These are phyloP conservation scores for Spathaspora sp. DNA, from an alignment of 805 yeast species.

Conservation along the genomic window DNA sequence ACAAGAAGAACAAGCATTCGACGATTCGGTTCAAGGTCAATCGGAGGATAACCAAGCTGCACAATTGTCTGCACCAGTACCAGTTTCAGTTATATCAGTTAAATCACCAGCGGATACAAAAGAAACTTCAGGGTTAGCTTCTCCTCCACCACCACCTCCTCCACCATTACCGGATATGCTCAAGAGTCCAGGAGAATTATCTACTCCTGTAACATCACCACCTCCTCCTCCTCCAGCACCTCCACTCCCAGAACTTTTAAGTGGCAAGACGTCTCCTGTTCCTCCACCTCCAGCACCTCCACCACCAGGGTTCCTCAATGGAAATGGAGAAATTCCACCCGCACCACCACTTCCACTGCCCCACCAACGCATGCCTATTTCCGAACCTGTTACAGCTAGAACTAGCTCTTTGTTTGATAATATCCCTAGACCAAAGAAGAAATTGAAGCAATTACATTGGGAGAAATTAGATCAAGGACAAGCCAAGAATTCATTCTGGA, in stretches of 20 bases:
- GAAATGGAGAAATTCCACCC: constrained; percentile 9
- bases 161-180: constrained; percentile 22
- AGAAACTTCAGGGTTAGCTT: constrained; percentile 5
- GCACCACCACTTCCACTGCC: constrained; percentile 13
- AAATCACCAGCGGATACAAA: background rate
- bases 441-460: constrained; percentile 80
- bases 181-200: constrained; percentile 10
- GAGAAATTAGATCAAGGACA: constrained; percentile 55
- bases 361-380: constrained; percentile 12
- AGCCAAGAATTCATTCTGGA: constrained; percentile 64
- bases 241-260: constrained; percentile 18
- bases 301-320: constrained; percentile 21
- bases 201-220: constrained; percentile 16
- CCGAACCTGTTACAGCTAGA: background rate
- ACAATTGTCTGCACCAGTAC: background rate
- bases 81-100: background rate
- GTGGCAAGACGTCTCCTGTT: constrained; percentile 7
- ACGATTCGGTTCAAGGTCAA: background rate
- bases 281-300: constrained; percentile 27
- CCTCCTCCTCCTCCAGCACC: constrained; percentile 25
- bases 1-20: background rate
- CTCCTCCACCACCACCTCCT: constrained; percentile 20
- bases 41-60: background rate
- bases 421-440: constrained; percentile 55
- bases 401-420: constrained; percentile 28